Conservation (phyloP, 495 filamentous ascomycete genomes). For the Penicillium odoratum region DNA sequence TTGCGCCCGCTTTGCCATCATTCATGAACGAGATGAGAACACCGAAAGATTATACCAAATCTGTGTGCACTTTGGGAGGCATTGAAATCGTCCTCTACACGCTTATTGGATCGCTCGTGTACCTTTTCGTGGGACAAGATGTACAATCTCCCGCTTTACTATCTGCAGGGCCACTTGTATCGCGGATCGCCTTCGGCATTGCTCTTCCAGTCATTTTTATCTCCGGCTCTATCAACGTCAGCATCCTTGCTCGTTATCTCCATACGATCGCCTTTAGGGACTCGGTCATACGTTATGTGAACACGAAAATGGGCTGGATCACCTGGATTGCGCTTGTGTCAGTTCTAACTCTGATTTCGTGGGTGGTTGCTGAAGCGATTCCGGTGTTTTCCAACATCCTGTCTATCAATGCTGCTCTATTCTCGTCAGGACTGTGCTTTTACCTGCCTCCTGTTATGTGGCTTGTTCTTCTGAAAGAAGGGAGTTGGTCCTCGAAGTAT, state of each 20-base stretch:
- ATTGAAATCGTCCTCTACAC: slow-evolving; percentile 3
- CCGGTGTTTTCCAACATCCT: slow-evolving; percentile 64
- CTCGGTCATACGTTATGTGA: slow-evolving; percentile 53
- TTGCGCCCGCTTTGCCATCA: slow-evolving; percentile 62
- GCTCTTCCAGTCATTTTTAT: slow-evolving; percentile 33
- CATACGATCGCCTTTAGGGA: slow-evolving; percentile 40
- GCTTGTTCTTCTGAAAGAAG: slow-evolving; percentile 49
- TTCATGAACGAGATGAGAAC: slow-evolving; percentile 73
- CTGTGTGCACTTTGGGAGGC: slow-evolving; percentile 52
- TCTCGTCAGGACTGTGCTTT: slow-evolving; percentile 64
- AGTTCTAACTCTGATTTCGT: slow-evolving; percentile 56
- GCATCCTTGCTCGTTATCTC: neutral
- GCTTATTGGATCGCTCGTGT: slow-evolving; percentile 2
- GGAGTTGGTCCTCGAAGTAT: slow-evolving; percentile 28
- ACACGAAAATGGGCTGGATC: slow-evolving; percentile 53
- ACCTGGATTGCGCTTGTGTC: slow-evolving; percentile 55
- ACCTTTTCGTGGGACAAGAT: slow-evolving; percentile 1
- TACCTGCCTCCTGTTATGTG: slow-evolving; percentile 64
- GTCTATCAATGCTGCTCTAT: slow-evolving; percentile 56
- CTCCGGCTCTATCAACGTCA: slow-evolving; percentile 4
- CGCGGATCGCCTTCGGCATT: slow-evolving; percentile 68
- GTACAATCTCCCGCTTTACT: slow-evolving; percentile 66
- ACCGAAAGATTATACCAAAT: slow-evolving; percentile 58
- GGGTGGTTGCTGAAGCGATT: slow-evolving; percentile 64
- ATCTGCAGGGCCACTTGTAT: slow-evolving; percentile 54